Evolutionary conservation across 345 rosid species (phyloP).

Genomic region (Adansonia digitata): DNA sequence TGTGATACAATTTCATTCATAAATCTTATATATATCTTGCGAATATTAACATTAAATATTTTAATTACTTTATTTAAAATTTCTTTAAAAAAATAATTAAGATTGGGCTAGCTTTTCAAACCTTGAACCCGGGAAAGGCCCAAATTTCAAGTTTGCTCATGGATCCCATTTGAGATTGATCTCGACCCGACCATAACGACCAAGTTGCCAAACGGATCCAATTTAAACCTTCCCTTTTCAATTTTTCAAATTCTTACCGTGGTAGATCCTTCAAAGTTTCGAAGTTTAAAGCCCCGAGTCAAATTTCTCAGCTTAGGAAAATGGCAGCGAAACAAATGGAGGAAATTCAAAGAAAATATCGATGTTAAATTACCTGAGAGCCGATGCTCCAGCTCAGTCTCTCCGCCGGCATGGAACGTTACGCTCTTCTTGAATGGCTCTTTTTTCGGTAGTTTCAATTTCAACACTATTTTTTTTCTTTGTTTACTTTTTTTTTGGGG

Average conservation of each 20-base stretch:
- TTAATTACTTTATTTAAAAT: too few species aligned
- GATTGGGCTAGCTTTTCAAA: too few species aligned
- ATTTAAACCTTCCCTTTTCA: neutral
- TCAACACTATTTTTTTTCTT: neutral
- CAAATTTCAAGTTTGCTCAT: too few species aligned
- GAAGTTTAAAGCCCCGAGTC: neutral
- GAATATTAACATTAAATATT: too few species aligned
- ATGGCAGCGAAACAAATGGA: slow-evolving; percentile 98
- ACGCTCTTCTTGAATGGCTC: slow-evolving; percentile 96
- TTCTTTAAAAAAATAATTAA: too few species aligned
- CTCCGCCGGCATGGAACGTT: slow-evolving; percentile 99
- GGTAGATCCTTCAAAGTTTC: neutral
- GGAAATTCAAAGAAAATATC: slow-evolving; percentile 77
- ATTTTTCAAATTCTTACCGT: neutral
- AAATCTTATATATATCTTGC: too few species aligned
- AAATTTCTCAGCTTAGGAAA: neutral
- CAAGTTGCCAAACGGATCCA: neutral
- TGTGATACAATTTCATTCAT: too few species aligned
- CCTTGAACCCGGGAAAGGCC: too few species aligned
- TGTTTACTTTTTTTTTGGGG: neutral
- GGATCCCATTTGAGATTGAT: neutral
- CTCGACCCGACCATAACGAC: neutral
- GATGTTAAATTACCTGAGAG: slow-evolving; percentile 63
- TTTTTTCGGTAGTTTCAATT: slow-evolving; percentile 47
- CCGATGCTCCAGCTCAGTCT: slow-evolving; percentile 92